Conservation (phyloP, 169 alveolate genomes). For the Miamiensis avidus region DNA sequence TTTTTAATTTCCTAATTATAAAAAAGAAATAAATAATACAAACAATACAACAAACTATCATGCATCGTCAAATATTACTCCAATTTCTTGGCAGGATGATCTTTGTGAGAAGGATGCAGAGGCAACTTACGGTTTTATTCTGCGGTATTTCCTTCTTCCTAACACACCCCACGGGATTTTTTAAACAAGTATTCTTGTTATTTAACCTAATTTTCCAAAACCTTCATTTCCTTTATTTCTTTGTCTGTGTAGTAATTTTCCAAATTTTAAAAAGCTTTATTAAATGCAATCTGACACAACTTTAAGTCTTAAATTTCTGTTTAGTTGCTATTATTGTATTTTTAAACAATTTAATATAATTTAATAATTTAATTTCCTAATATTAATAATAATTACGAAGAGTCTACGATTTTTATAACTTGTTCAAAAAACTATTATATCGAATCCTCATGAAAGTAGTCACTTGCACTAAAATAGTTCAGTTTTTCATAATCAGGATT, state of each 20-base stretch:
- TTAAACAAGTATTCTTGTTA: too few relatives aligned
- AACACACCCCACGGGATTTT: neutral
- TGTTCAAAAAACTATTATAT: neutral
- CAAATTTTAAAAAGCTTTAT: neutral
- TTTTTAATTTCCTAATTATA: too few relatives aligned
- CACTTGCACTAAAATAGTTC: neutral
- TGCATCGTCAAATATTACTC: neutral
- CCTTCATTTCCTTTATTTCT: neutral
- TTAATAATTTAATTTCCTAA: neutral
- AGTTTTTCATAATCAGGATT: slow-evolving; percentile 21
- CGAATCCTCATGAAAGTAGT: neutral
- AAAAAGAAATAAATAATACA: neutral
- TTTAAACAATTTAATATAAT: neutral
- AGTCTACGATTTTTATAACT: neutral
- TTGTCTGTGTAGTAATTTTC: neutral
- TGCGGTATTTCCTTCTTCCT: neutral
- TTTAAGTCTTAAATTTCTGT: neutral
- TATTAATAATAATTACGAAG: too few relatives aligned
- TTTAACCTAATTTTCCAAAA: neutral
- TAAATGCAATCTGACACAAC: too few relatives aligned
- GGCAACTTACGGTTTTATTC: neutral
- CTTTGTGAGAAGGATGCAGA: neutral
- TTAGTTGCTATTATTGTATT: neutral
- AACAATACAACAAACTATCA: neutral
- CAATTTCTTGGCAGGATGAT: neutral